Percentiles rank a stretch among this genome's conserved stretches.
These are phyloP conservation scores for Penicillium diatomitis DNA, from an alignment of 495 filamentous ascomycete species.

Conservation along the genomic window DNA sequence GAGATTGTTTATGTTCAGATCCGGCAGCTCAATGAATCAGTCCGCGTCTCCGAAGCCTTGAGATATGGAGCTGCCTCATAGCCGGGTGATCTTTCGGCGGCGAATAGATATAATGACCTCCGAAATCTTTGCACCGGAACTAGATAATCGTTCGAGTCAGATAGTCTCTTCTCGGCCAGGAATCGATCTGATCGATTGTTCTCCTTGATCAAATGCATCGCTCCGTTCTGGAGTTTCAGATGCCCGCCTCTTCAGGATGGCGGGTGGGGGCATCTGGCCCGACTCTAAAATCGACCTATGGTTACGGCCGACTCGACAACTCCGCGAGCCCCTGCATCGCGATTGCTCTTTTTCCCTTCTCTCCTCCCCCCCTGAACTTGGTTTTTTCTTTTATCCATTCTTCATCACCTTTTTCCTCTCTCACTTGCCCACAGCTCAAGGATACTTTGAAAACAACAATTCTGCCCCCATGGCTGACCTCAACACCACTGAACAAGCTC, in stretches of 20 bases:
- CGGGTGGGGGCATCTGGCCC: constrained; percentile 2
- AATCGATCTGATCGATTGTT: too few relatives aligned
- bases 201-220: not conserved
- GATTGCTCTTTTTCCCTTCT: constrained; percentile 7
- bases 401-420: not conserved
- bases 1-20: too few relatives aligned
- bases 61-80: too few relatives aligned
- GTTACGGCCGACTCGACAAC: constrained; percentile 6
- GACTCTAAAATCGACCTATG: too few relatives aligned
- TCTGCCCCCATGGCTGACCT: constrained; percentile 16
- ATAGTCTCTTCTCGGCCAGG: too few relatives aligned
- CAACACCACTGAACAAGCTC: constrained; percentile 14
- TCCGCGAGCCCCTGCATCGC: constrained; percentile 11
- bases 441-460: not conserved
- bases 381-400: constrained; percentile 1
- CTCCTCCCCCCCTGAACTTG: not conserved
- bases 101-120: too few relatives aligned
- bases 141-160: too few relatives aligned
- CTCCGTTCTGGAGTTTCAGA: not conserved
- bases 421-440: not conserved
- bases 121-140: too few relatives aligned
- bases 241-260: constrained; percentile 1
- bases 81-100: too few relatives aligned
- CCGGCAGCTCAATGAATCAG: too few relatives aligned
- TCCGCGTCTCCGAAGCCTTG: too few relatives aligned